These are phyloP conservation scores for Adansonia rubrostipa DNA, from an alignment of 441 rosid genomes.

Conservation along the genomic window DNA sequence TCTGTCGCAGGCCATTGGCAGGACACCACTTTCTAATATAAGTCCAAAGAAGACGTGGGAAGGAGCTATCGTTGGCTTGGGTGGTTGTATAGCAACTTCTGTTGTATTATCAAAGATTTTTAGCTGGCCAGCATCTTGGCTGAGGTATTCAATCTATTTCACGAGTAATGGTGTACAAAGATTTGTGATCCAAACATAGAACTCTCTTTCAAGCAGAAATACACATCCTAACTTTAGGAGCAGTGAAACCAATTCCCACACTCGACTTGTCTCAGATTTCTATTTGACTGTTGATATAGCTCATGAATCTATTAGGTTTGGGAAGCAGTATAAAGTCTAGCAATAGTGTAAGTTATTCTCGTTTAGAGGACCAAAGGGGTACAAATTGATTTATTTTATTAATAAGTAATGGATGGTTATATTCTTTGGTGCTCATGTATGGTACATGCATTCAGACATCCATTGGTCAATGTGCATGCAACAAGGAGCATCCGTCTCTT, in stretches of 20 bases:
- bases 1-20: slow-evolving; percentile 75
- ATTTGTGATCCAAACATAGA: too few relatives aligned
- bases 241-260: not conserved
- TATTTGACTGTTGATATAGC: not conserved
- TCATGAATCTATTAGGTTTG: too few relatives aligned
- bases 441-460: not conserved
- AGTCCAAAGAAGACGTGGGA: slow-evolving; percentile 97
- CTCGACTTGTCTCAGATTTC: not conserved
- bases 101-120: slow-evolving; percentile 60
- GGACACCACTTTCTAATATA: slow-evolving; percentile 76
- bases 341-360: not conserved
- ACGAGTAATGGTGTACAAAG: too few relatives aligned
- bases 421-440: not conserved
- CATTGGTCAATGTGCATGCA: not conserved
- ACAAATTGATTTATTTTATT: not conserved
- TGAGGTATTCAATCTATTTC: slow-evolving; percentile 51
- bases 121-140: slow-evolving; percentile 76
- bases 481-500: too few relatives aligned
- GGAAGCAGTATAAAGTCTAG: not conserved
- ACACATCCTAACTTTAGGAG: too few relatives aligned
- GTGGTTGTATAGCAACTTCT: slow-evolving; percentile 74
- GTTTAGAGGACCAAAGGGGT: not conserved
- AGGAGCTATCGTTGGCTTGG: slow-evolving; percentile 79
- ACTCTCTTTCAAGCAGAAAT: too few relatives aligned
- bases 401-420: slow-evolving; percentile 1